These are phyloP conservation scores for Eimeria zaria DNA, from an alignment of 169 alveolate species.

Conservation along the genomic window DNA sequence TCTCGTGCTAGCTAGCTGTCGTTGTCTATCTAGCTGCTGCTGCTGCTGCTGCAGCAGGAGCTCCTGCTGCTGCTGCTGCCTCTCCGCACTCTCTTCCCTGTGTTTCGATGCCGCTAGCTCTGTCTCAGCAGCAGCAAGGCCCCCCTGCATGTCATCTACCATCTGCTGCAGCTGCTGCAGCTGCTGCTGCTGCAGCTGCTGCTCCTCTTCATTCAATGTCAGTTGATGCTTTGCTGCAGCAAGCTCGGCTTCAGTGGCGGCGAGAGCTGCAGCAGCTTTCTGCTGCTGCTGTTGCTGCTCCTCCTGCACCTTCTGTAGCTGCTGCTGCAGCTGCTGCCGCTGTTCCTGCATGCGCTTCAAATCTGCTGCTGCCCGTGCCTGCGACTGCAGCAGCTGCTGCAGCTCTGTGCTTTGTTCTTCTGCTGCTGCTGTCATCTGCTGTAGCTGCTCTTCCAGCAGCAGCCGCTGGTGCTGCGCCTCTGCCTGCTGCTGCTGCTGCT, in stretches of 20 bases:
- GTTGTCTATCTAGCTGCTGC: constrained; percentile 64
- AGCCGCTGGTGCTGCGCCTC: constrained; percentile 50
- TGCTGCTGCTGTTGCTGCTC: constrained; percentile 58
- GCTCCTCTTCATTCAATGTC: constrained; percentile 8
- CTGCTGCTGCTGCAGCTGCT: constrained; percentile 73
- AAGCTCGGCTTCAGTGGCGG: constrained; percentile 54
- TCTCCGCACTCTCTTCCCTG: constrained; percentile 27
- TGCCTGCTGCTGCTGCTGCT: constrained; percentile 45
- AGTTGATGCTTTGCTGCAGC: constrained; percentile 59
- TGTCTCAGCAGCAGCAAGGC: constrained; percentile 48
- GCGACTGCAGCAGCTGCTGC: constrained; percentile 25
- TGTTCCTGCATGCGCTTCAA: constrained; percentile 19
- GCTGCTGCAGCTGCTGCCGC: constrained; percentile 78
- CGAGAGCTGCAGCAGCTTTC: constrained; percentile 44
- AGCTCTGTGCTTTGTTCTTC: not conserved
- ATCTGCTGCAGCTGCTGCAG: constrained; percentile 51
- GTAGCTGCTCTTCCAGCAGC: constrained; percentile 35
- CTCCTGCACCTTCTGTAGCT: constrained; percentile 55
- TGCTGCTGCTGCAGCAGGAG: constrained; percentile 55
- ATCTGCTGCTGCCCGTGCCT: constrained; percentile 31
- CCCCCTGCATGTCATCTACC: constrained; percentile 18
- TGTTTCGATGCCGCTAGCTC: constrained; percentile 21
- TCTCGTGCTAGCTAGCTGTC: constrained; percentile 60
- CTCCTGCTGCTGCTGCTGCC: constrained; percentile 79
- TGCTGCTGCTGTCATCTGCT: constrained; percentile 60